Percentiles rank a stretch among this genome's conserved stretches.
phyloP scores from a whole-genome alignment of 208 protist genomes.

The Crithidia brevicula region DNA sequence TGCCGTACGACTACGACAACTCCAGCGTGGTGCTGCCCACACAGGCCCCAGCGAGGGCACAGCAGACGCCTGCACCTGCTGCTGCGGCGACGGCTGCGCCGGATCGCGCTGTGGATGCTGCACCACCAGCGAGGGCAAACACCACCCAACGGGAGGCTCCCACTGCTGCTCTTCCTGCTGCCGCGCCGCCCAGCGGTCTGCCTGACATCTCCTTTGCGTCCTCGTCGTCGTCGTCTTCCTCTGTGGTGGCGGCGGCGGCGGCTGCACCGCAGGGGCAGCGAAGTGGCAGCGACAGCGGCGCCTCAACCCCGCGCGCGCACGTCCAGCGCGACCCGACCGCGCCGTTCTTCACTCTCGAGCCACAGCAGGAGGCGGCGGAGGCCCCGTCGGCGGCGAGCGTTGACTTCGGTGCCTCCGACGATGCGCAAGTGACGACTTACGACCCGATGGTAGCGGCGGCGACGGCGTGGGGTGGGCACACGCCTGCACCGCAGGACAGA shows the following conservation, averaged over 20 bases:
- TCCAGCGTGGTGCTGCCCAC: constrained; percentile 24
- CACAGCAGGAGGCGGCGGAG: neutral
- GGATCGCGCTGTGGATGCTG: neutral
- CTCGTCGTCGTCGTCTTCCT: neutral
- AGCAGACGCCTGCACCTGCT: neutral
- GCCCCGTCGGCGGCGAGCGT: too few species aligned
- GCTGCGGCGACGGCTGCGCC: neutral
- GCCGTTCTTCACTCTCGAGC: constrained; percentile 25
- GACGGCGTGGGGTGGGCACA: constrained; percentile 3
- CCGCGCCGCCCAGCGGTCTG: neutral
- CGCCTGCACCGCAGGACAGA: neutral
- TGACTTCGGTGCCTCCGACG: too few species aligned
- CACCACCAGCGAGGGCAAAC: neutral
- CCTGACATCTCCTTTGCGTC: constrained; percentile 7
- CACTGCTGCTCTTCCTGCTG: neutral
- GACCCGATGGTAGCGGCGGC: constrained; percentile 4
- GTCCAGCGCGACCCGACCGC: neutral
- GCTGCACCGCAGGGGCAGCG: constrained; percentile 8
- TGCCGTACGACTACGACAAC: constrained; percentile 74
- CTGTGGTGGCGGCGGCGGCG: neutral
- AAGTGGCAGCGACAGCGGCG: constrained; percentile 13
- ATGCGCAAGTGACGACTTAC: too few species aligned
- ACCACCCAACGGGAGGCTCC: too few species aligned
- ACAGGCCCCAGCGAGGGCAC: neutral
- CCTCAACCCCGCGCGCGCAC: constrained; percentile 2